Percentiles rank a stretch among this genome's conserved stretches.
phyloP scores from a whole-genome alignment of 2,329 filamentous ascomycete species.

The Didymella keratinophila region DNA sequence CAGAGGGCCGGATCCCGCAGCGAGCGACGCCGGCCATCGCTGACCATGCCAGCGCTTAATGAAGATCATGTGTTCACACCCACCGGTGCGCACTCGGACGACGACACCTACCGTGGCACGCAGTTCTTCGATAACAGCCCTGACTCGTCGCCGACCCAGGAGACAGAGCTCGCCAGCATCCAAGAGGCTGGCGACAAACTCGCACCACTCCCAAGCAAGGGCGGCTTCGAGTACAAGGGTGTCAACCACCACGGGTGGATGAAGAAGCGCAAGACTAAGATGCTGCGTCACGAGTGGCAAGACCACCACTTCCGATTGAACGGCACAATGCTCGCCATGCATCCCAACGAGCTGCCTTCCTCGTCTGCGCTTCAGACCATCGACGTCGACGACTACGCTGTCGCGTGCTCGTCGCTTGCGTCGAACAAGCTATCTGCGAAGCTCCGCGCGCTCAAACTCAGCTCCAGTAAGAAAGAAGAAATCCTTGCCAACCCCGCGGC shows the following conservation, averaged over 20 bases:
- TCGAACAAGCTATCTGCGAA: conserved; percentile 86
- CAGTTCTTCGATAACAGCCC: conserved; percentile 46
- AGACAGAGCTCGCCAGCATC: conserved; percentile 36
- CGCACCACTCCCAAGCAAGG: conserved; percentile 45
- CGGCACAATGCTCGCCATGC: conserved; percentile 69
- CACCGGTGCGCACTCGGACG: conserved; percentile 43
- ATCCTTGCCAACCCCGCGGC: conserved; percentile 65
- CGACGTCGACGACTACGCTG: conserved; percentile 87
- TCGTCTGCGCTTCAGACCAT: conserved; percentile 79
- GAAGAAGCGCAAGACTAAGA: conserved; percentile 89
- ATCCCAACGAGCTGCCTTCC: conserved; percentile 60
- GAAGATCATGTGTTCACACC: conserved; percentile 65
- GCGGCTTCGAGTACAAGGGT: conserved; percentile 54
- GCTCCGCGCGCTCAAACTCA: conserved; percentile 77
- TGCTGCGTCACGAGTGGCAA: conserved; percentile 93
- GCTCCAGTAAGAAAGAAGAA: conserved; percentile 60
- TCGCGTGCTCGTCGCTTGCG: conserved; percentile 80
- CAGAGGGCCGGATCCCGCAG: conserved; percentile 55
- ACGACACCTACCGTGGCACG: conserved; percentile 44
- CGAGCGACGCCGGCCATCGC: conserved; percentile 68
- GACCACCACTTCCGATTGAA: conserved; percentile 89
- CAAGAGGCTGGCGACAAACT: conserved; percentile 32
- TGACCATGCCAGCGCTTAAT: conserved; percentile 73
- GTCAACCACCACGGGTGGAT: conserved; percentile 84
- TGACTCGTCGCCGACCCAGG: conserved; percentile 45